Base-by-base conservation (phyloP, 305 asterid species). In the Lippia alba region DNA sequence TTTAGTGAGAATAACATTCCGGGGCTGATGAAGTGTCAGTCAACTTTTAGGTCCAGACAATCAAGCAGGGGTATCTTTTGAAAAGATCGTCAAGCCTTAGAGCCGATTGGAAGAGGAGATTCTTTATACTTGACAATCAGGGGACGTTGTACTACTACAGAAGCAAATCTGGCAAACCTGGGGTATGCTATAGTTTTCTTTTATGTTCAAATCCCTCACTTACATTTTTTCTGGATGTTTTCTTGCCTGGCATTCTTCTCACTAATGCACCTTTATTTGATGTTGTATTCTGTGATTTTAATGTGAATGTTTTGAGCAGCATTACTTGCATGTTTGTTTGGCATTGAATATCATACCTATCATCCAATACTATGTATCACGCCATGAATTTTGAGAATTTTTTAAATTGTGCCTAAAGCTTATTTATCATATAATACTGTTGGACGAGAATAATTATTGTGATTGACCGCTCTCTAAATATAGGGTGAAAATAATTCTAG, bases 71-170 rank as follows among this genome's bases (percentile, higher is more conserved):
- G 58, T 93, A 93, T 82, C 97, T 93, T 74, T 85, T 87, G 71
- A 93, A 93, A 83, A 88, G 89, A 83, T 93, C 97, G 58, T 87
- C 96, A 55, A 89, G 96, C 83, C 88, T 89, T 85, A 87, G 96
- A 82, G 96, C 97, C 65, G 96, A 91, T 79, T 93, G 98, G 98
- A 93, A 89, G 82, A 91, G 98, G 79, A 85, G 97, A 82, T 93
- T 91, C 84, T 93, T 93, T 82, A 84, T 93, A 63, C 92, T 93
- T 33, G 97, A 91, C 87, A 91, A 90, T 82, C 89, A 80, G 79
- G 96, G 98, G 74, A 89, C 85, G 66, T 81, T 93, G 67, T 93
- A 91, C 78, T 93, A 93, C 83, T 90, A 89, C 79, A 84, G 91
- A 82, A 82, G 86, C 82, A 89, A 85, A 81, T 96, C 94, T 83